Base-by-base conservation (phyloP, 2,329 filamentous ascomycete genomes). In the Tolypocladium pustulatum region DNA sequence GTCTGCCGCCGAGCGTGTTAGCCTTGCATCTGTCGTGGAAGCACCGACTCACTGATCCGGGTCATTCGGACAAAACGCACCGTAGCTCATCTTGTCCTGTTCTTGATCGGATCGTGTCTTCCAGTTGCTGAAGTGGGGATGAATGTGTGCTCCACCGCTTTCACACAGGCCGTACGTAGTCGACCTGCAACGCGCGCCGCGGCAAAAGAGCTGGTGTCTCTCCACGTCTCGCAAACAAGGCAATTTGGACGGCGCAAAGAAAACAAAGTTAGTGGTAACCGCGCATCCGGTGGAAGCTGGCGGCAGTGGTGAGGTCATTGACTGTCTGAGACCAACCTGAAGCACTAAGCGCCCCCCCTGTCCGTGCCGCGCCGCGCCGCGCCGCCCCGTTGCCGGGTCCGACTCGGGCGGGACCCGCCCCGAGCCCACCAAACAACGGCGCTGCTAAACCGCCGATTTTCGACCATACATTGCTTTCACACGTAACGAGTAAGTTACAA, bases 1-100 rank as follows among this genome's bases (percentile, higher is more conserved):
- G 67, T 85, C 82, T 77, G 13, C 22, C 3, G 32, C 9, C 41
- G 51, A 49, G 57, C 46, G 57, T 51, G 2, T 54, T 20, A 25
- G 25, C 25, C n/a, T 10, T 41, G 40, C n/a, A 25, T 40, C 41
- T 9, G 25, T 41, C 4, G 1, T 41, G 37, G 12, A 37, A n/a
- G n/a, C n/a, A n/a, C n/a, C n/a, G n/a, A n/a, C n/a, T 9, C 40
- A 43, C 40, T 43, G 6, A 17, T 46, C 25, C n/a, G n/a, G n/a
- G 17, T 40, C 37, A 8, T 13, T 1, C 9, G n/a, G 43, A 9
- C 30, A 6, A 12, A 9, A 34, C 60, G 20, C 32, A 61, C 61
- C 58, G 54, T 64, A 63, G 49, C 61, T 63, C 62, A 64, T 63
- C 13, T 32, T 51, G 8, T 27, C 8, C 3, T 17, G 12, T 46